Evolutionary conservation across 1,284 basidiomycete species (phyloP), one percentile per base, ranked within the genome.

Genomic region (Ceratobasidium papillatum): DNA sequence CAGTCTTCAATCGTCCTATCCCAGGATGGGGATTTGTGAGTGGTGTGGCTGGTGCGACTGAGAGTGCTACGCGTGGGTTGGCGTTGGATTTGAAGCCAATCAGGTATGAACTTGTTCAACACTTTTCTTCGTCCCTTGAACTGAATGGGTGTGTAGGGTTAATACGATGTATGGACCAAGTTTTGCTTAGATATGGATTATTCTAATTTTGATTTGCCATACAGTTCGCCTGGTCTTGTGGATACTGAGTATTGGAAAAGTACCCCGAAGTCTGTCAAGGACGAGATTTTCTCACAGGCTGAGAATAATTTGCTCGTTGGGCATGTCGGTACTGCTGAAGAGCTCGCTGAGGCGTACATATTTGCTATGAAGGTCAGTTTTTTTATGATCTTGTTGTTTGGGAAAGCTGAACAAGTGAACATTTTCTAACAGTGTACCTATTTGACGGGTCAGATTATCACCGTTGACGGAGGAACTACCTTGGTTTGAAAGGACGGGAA

Each of bases 331-430:
- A 32, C 22, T 2, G 27, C 65, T 3, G 32, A n/a, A 5, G 65
- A 68, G 22, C n/a, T 68, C 3, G 65, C 65, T 5, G 65, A 68
- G 32, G 65, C 65, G 3, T 68, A 68, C 25, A 54, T 68, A 3
- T 68, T 68, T 38, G 65, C 65, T 14, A 68, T 68, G 65, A 68
- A 68, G 51, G 65, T 68, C 2, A 27, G 54, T 19, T 14, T 30
- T 7, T 52, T 25, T 25, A n/a, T n/a, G n/a, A n/a, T n/a, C n/a
- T n/a, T n/a, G n/a, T n/a, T n/a, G n/a, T n/a, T n/a, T n/a, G n/a
- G n/a, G n/a, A n/a, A n/a, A n/a, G n/a, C n/a, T n/a, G n/a, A n/a
- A n/a, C n/a, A n/a, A n/a, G n/a, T n/a, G n/a, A n/a, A n/a, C n/a
- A n/a, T 52, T 32, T 62, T 17, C 34, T 19, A 11, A 32, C 27